Conservation (phyloP, 768 basidiomycete genomes). For the Mycena sanguinolenta region DNA sequence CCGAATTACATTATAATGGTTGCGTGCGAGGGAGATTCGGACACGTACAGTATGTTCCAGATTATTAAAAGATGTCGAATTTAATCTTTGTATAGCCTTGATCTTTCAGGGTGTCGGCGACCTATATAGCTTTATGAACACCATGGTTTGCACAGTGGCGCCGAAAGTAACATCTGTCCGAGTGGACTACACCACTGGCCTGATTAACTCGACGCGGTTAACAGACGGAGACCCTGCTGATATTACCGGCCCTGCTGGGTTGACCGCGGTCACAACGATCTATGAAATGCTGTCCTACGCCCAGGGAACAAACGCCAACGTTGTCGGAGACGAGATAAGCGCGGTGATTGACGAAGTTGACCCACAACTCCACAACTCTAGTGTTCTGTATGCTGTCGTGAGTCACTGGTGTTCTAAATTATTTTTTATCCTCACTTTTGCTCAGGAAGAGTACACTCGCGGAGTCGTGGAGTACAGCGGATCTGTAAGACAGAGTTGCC, state of each 20-base stretch:
- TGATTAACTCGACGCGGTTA: neutral
- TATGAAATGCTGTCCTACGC: neutral
- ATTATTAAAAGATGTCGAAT: neutral
- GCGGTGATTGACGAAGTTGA: too few species aligned
- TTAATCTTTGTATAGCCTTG: neutral
- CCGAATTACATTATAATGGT: conserved; percentile 1
- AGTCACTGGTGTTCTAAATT: too few species aligned
- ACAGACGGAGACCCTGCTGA: neutral
- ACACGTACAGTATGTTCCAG: neutral
- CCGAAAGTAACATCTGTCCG: neutral
- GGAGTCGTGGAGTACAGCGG: neutral
- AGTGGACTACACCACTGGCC: neutral
- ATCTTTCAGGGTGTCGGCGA: neutral
- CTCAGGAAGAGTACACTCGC: neutral
- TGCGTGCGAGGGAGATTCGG: neutral
- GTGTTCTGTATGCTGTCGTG: too few species aligned
- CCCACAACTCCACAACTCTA: too few species aligned
- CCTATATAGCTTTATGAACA: neutral
- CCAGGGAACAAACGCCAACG: neutral
- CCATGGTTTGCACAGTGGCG: neutral
- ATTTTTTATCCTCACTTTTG: neutral
- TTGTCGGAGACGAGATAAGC: neutral
- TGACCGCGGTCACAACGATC: neutral
- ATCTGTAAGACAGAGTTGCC: neutral
- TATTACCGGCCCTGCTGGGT: neutral